Evolutionary conservation across 805 yeast species (phyloP), one percentile per base, ranked within the genome.

Genomic region (Hanseniaspora vineae): DNA sequence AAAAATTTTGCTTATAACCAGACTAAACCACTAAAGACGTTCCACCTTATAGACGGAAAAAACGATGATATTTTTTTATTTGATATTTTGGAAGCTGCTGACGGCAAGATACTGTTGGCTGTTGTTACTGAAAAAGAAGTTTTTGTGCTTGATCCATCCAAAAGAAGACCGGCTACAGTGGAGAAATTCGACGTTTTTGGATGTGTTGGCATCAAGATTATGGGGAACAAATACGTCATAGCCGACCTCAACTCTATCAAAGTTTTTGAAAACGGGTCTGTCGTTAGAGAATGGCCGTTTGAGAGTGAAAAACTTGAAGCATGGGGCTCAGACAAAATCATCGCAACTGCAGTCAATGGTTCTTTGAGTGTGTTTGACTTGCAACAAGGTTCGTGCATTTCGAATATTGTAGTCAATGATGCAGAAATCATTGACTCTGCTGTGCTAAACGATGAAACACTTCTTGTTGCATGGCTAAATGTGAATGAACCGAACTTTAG

Each of bases 81-180:
- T 52, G 61, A 56, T 47, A 53, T 58, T 13, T 51, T 62, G 33
- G 50, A 48, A 23, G 45, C 42, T 42, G 47, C 46, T 11, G 52
- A 45, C 20, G 52, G 51, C 4, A 50, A 47, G 2, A 61, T 62
- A 32, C 52, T 52, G 10, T 48, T 71, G 12, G 51, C 66, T 46
- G 60, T 62, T 12, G 51, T 57, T 14, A 55, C 65, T 3, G 58
- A 57, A 44, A 45, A 55, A 57, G 71, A 79, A 10, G 80, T 81
- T 11, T 80, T 78, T 58, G 68, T 81, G 49, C 75, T 81, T 58
- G 86, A 81, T 60, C 85, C 85, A 42, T 54, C 58, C n/a, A 59
- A 62, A 46, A 63, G 64, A 49, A 60, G 62, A 48, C 67, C 66
- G 14, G 48, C 52, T 2, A 58, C 61, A 0, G 46, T 55, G 18